These are phyloP conservation scores for Melampsora larici-populina DNA, from an alignment of 1,284 basidiomycete genomes.

Conservation along the genomic window DNA sequence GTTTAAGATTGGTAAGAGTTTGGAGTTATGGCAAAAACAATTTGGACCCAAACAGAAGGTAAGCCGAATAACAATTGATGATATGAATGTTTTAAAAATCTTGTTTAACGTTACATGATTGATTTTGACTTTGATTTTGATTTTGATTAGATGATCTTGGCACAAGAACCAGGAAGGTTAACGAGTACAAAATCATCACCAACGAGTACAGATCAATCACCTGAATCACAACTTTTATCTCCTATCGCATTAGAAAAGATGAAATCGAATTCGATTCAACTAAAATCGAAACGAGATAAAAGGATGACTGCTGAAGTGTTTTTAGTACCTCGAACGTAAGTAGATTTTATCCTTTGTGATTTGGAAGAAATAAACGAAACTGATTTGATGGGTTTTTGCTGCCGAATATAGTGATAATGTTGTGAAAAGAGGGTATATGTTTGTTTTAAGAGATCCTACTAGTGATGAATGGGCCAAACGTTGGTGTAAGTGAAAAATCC, in stretches of 20 bases:
- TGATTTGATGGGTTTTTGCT: neutral
- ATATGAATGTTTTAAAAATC: too few species aligned
- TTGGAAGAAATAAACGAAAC: neutral
- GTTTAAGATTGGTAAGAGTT: conserved; percentile 63
- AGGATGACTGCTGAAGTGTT: neutral
- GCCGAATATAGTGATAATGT: conserved; percentile 27
- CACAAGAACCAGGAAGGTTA: neutral
- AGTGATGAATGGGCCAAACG: conserved; percentile 42
- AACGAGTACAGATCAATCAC: neutral
- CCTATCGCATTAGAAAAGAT: neutral
- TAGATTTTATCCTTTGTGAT: neutral
- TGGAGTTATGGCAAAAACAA: conserved; percentile 75
- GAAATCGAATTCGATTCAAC: neutral
- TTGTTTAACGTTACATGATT: too few species aligned
- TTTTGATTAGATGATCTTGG: neutral
- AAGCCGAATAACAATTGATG: conserved; percentile 11
- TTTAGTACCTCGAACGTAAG: conserved; percentile 5
- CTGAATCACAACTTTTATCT: neutral
- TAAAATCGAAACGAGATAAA: neutral
- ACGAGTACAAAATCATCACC: neutral
- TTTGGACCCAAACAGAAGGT: conserved; percentile 75
- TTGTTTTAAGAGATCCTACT: conserved; percentile 41
- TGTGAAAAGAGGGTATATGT: conserved; percentile 32
- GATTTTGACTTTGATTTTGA: neutral
- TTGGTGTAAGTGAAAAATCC: conserved; percentile 54